phyloP scores from a whole-genome alignment of 495 filamentous ascomycete species.

The Neurospora discreta region DNA sequence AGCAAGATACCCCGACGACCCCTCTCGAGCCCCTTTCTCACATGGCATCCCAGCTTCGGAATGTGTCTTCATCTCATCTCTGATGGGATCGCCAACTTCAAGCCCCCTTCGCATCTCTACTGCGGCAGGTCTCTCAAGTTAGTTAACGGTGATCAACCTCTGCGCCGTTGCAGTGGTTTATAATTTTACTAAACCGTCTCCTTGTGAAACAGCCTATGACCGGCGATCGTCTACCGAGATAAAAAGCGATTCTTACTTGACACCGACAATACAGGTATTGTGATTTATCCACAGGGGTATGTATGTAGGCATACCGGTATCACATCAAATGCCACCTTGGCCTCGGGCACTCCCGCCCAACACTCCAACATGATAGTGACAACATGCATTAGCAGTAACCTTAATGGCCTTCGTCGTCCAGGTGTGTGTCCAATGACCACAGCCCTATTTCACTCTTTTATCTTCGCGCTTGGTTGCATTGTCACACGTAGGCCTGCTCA shows the following conservation, averaged over 20 bases:
- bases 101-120: neutral
- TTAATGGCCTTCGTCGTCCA: neutral
- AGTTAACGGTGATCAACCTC: neutral
- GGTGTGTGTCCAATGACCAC: neutral
- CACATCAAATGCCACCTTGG: neutral
- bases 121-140: neutral
- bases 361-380: neutral
- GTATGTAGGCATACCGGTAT: neutral
- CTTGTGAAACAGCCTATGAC: neutral
- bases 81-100: neutral
- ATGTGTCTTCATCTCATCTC: neutral
- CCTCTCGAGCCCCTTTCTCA: neutral
- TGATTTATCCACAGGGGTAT: neutral
- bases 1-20: neutral
- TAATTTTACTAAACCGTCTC: neutral
- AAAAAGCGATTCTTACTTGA: neutral
- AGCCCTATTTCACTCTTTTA: neutral
- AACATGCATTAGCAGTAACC: neutral
- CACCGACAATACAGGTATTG: neutral
- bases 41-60: neutral
- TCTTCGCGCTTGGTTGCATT: neutral
- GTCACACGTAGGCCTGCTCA: neutral
- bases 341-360: neutral
- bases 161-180: neutral
- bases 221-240: neutral